phyloP scores from a whole-genome alignment of 2,329 filamentous ascomycete species.

The Sclerotinia trifoliorum region DNA sequence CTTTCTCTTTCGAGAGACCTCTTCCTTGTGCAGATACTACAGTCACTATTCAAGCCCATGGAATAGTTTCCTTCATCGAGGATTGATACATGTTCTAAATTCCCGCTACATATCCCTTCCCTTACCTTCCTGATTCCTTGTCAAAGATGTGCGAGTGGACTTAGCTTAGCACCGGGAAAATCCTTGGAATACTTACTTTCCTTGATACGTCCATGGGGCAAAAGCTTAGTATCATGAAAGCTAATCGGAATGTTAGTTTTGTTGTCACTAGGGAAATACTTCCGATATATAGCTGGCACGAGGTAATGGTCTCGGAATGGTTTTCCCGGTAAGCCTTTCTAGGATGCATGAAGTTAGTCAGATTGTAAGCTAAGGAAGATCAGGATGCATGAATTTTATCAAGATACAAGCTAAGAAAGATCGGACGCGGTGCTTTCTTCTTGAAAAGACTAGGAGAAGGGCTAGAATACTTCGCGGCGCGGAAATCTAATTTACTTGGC shows the following conservation, averaged over 20 bases:
- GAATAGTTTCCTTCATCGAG: not conserved
- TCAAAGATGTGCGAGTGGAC: no score
- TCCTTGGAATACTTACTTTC: not conserved
- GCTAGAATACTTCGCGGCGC: not conserved
- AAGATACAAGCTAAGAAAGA: not conserved
- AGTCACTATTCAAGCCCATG: not conserved
- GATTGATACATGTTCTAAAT: not conserved
- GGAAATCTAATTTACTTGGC: not conserved
- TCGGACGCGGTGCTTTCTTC: not conserved
- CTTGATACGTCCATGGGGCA: not conserved
- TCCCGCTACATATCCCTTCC: not conserved
- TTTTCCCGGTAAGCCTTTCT: not conserved
- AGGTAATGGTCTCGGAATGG: rapidly evolving
- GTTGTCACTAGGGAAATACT: not conserved
- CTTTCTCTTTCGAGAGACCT: not conserved
- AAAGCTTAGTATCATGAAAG: not conserved
- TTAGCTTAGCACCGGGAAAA: not conserved
- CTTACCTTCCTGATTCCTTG: not conserved
- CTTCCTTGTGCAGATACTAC: not conserved
- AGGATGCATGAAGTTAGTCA: not conserved
- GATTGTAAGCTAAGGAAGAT: not conserved
- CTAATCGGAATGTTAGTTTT: not conserved
- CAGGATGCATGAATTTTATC: not conserved
- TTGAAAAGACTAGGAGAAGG: no score
- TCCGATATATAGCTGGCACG: not conserved